A percentile compares a stretch with the other conserved stretches of the same genome.
Conservation (phyloP, 352 stramenopile species). For the Saprolegnia diclina region DNA sequence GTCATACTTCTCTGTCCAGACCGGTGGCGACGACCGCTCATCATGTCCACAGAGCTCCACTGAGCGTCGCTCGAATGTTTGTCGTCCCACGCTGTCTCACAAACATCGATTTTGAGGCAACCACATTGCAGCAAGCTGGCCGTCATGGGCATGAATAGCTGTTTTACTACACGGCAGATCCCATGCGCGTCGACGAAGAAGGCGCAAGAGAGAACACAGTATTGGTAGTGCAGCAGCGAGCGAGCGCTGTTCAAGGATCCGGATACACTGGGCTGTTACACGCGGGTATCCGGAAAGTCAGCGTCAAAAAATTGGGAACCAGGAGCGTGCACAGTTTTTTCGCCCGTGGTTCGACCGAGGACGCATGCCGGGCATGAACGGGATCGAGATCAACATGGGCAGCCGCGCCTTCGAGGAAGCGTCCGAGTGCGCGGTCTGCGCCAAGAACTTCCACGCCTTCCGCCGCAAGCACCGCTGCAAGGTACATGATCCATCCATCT, state of each 20-base stretch:
- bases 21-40: too few relatives aligned
- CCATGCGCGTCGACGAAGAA: too few relatives aligned
- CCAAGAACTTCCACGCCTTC: constrained; percentile 84
- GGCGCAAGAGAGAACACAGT: too few relatives aligned
- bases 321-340: constrained; percentile 3
- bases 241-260: background rate
- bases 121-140: background rate
- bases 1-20: too few relatives aligned
- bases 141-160: too few relatives aligned
- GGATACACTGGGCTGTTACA: constrained; percentile 5
- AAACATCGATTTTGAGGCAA: background rate
- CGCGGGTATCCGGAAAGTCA: constrained; percentile 13
- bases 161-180: too few relatives aligned
- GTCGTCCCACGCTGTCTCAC: background rate
- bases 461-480: constrained; percentile 76
- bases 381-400: constrained; percentile 21
- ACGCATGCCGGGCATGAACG: constrained; percentile 22
- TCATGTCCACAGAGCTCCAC: background rate
- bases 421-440: constrained; percentile 64
- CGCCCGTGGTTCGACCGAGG: background rate
- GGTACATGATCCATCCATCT: constrained; percentile 32
- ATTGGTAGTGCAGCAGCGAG: too few relatives aligned
- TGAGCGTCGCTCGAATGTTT: background rate
- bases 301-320: constrained; percentile 9
- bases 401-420: constrained; percentile 41